Base-by-base conservation (phyloP, 306 rosid genomes). In the Medicago arabica region DNA sequence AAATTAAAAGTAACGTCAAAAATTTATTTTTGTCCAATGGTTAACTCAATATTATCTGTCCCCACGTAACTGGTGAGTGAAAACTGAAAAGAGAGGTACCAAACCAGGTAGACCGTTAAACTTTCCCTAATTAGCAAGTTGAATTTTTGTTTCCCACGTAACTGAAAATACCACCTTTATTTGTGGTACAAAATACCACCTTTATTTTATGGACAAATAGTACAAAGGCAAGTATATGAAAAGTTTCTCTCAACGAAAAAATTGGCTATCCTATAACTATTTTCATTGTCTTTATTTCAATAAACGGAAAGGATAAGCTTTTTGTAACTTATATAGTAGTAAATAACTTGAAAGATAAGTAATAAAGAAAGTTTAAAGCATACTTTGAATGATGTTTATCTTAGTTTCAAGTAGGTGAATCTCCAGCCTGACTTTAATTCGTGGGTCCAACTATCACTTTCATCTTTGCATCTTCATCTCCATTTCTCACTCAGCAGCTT, bases 371-470 rank as follows among this genome's bases (percentile, higher is more conserved):
- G 34, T 28, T 47, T 38, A 47, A 72, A 80, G 60, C 31, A 84
- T 72, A 39, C 61, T n/a, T 69, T 43, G 2, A 59, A 61, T 71
- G 10, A 12, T 61, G 18, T 71, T 53, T 58, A 54, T 61, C 10
- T 77, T 23, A 0, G 55, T 62, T 55, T 43, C 69, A 81, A 77
- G 72, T 70, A 62, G 87, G 83, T 73, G 82, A 77, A 78, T 81
- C 67, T 34, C 2, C 60, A 85, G 79, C 65, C 34, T 57, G 53
- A 38, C 76, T 78, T 85, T 70, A 85, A 78, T 74, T 49, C 64
- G 81, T 71, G 81, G 85, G 88, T 69, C 85, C 81, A 58, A 70
- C 73, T 0, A 78, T 85, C 85, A 55, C 81, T 78, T 31, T 84
- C 83, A 70, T 78, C 78, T 44, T 75, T 61, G 51, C 71, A 72